Conservation (phyloP, 768 basidiomycete genomes). For the Termitomyces sp. region DNA sequence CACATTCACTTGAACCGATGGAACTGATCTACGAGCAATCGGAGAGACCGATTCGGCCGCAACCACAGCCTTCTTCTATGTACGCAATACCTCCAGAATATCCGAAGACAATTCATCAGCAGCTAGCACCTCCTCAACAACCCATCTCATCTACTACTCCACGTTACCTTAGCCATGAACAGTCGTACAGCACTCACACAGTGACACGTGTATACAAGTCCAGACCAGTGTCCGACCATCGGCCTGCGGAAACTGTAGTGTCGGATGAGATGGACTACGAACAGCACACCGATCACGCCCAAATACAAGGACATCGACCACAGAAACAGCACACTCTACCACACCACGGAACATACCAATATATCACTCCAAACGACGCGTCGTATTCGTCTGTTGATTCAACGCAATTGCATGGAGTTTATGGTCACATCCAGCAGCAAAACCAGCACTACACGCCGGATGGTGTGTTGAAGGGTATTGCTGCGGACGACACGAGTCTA, state of each 20-base stretch:
- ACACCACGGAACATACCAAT: no score
- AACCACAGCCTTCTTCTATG: conserved; percentile 11
- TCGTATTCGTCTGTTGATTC: conserved; percentile 16
- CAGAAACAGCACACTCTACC: no score
- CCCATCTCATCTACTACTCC: not conserved
- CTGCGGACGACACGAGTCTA: conserved; percentile 48
- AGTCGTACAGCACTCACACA: not conserved
- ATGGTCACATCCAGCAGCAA: conserved; percentile 18
- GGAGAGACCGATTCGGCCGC: conserved; percentile 1
- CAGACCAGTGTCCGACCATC: not conserved
- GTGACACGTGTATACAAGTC: not conserved
- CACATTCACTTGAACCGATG: not conserved
- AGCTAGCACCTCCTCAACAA: not conserved
- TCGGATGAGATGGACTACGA: not conserved
- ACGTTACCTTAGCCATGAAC: not conserved
- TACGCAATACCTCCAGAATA: conserved; percentile 23
- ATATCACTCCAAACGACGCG: no score
- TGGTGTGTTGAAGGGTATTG: conserved; percentile 38
- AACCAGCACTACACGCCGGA: conserved; percentile 44
- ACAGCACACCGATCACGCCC: not conserved
- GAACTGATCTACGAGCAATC: not conserved
- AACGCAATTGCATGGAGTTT: conserved; percentile 11
- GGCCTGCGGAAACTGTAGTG: not conserved
- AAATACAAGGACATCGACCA: not conserved
- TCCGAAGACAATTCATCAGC: not conserved